Base-by-base conservation (phyloP, 192 early-diverging fungal species). In the Podila epicladia region DNA sequence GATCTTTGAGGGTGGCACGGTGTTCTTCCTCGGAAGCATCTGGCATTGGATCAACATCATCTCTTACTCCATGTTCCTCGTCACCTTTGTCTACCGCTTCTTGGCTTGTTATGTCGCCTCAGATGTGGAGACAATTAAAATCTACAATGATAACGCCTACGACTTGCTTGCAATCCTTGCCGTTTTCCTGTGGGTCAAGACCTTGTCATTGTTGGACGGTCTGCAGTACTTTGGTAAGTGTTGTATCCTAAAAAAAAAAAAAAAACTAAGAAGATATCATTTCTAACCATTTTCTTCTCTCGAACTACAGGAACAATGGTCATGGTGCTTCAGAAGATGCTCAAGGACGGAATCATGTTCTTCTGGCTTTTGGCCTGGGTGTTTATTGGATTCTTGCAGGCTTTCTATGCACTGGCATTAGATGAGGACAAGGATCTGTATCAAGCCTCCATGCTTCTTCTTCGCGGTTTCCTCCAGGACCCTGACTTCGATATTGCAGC, bases 31-130 rank as follows among this genome's bases (percentile, higher is more conserved):
- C 17, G 74, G 74, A 5, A 75, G 75, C 45, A 37, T 83, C 17
- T 83, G 82, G 82, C 72, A 77, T 45, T 83, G 82, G 82, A 45
- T 79, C 70, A 83, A 79, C 62, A 78, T 83, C 58, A 79, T 83
- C 24, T 83, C 75, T 1, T 76, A 74, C 37, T 69, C 66, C 29
- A 49, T 83, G 35, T 83, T 83, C 49, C n/a, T 83, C 3, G 65
- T 77, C 37, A 62, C 75, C 22, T 83, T 83, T 58, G 63, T 57
- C 4, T 74, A 73, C 67, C 71, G 82, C 13, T 72, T 83, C 38
- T 55, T 65, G 2, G 74, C 71, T 15, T 73, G 62, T 45, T 69
- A 62, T 66, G 2, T 73, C 35, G 38, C 53, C n/a, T 22, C 45
- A 3, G 75, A 74, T 4, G 19, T 13, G 5, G 9, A 26, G 1